These are phyloP conservation scores for Yamadazyma akitaensis DNA, from an alignment of 805 yeast species.

Conservation along the genomic window DNA sequence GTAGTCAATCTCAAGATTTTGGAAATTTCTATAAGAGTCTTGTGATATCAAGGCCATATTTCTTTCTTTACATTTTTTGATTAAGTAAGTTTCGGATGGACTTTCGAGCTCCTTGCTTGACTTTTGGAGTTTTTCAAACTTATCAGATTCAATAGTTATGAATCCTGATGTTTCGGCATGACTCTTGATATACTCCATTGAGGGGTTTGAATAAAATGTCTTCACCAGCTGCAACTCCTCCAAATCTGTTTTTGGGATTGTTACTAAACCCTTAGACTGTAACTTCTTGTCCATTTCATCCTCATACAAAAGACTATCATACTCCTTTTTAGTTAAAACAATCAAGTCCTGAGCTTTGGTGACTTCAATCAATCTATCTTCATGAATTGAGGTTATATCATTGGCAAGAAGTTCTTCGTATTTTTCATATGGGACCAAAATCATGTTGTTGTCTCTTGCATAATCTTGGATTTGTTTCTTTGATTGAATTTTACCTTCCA, in stretches of 20 bases:
- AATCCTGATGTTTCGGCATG: slow-evolving; percentile 20
- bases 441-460: slow-evolving; percentile 28
- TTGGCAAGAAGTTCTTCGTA: slow-evolving; percentile 29
- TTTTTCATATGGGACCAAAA: slow-evolving; percentile 25
- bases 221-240: slow-evolving; percentile 15
- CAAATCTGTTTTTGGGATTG: slow-evolving; percentile 23
- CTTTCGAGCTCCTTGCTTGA: slow-evolving; percentile 9
- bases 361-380: slow-evolving; percentile 21
- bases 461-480: slow-evolving; percentile 29
- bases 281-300: slow-evolving; percentile 32
- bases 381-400: slow-evolving; percentile 20
- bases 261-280: slow-evolving; percentile 29
- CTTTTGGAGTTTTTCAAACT: slow-evolving; percentile 1
- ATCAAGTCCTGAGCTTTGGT: slow-evolving; percentile 26
- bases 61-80: slow-evolving; percentile 18
- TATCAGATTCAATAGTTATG: slow-evolving; percentile 16
- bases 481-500: slow-evolving; percentile 8
- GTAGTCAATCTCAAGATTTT: slow-evolving; percentile 20
- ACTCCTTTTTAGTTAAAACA: slow-evolving; percentile 24
- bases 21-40: slow-evolving; percentile 14
- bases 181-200: slow-evolving; percentile 21
- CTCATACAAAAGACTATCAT: slow-evolving; percentile 28
- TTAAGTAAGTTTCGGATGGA: slow-evolving; percentile 30
- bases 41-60: slow-evolving; percentile 13
- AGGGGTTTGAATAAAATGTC: slow-evolving; percentile 19